A percentile compares a stretch with the other conserved stretches of the same genome.
phyloP scores from a whole-genome alignment of 495 filamentous ascomycete species.

The Lepraria neglecta region DNA sequence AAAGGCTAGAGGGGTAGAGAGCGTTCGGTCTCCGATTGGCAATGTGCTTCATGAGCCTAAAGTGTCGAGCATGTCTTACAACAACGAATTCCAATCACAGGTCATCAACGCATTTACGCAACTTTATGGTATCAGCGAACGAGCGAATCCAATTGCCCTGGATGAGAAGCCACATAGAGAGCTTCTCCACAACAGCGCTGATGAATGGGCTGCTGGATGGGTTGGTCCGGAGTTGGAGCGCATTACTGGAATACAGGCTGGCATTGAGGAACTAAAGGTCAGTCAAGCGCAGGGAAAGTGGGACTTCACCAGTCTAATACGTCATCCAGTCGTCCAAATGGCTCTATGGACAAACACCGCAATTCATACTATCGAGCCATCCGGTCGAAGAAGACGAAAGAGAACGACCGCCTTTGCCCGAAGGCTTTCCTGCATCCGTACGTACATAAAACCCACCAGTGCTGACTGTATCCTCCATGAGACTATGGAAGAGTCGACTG shows the following conservation, averaged over 20 bases:
- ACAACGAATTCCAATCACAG: constrained; percentile 35
- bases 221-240: constrained; percentile 45
- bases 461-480: too few species aligned
- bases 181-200: constrained; percentile 30
- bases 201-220: constrained; percentile 39
- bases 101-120: constrained; percentile 35
- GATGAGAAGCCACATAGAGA: constrained; percentile 28
- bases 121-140: constrained; percentile 30
- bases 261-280: constrained; percentile 57
- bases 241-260: constrained; percentile 48
- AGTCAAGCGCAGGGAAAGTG: constrained; percentile 10
- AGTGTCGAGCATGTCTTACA: constrained; percentile 15
- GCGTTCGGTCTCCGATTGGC: constrained; percentile 73
- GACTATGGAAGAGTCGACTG: background rate
- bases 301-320: constrained; percentile 20
- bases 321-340: constrained; percentile 57
- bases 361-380: constrained; percentile 66
- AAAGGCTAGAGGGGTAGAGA: constrained; percentile 81
- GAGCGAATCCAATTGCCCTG: background rate
- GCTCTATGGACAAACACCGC: constrained; percentile 78
- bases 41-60: constrained; percentile 57
- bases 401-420: constrained; percentile 21
- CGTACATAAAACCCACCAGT: background rate
- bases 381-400: constrained; percentile 24
- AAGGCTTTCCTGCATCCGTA: constrained; percentile 20